Evolutionary conservation across 2,329 filamentous ascomycete genomes (phyloP).

Genomic region (Claviceps humidiphila): DNA sequence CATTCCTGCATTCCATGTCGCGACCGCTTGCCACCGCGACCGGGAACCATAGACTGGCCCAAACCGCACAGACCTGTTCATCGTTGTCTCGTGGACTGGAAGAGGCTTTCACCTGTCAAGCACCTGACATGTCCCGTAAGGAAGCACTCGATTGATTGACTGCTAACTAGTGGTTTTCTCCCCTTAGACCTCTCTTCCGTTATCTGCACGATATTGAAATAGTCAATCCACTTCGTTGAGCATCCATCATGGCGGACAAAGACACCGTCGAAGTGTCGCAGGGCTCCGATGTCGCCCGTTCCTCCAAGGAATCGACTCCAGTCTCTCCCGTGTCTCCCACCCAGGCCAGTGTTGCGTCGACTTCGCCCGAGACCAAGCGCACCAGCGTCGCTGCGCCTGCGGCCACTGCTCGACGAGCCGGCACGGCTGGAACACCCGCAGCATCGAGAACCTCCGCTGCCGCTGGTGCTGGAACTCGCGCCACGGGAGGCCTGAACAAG

Average conservation of each 20-base stretch:
- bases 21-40: not conserved
- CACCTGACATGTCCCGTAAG: not conserved
- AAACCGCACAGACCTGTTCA: not conserved
- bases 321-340: slow-evolving; percentile 14
- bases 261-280: slow-evolving; percentile 32
- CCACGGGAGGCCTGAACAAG: slow-evolving; percentile 26
- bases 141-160: not conserved
- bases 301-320: slow-evolving; percentile 16
- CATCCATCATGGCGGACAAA: slow-evolving; percentile 30
- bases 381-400: slow-evolving; percentile 19
- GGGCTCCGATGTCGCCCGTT: slow-evolving; percentile 24
- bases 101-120: not conserved
- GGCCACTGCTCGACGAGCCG: slow-evolving; percentile 21
- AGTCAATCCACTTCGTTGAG: not conserved
- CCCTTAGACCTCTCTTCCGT: not conserved
- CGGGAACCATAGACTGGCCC: not conserved
- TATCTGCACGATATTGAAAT: not conserved
- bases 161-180: not conserved
- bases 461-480: slow-evolving; percentile 2
- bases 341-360: slow-evolving; percentile 5
- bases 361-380: slow-evolving; percentile 23
- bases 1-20: not conserved
- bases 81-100: not conserved
- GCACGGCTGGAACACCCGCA: slow-evolving; percentile 16
- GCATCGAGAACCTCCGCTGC: slow-evolving; percentile 9